Conservation (phyloP, 306 rosid species). For the Citrullus mucosospermus region DNA sequence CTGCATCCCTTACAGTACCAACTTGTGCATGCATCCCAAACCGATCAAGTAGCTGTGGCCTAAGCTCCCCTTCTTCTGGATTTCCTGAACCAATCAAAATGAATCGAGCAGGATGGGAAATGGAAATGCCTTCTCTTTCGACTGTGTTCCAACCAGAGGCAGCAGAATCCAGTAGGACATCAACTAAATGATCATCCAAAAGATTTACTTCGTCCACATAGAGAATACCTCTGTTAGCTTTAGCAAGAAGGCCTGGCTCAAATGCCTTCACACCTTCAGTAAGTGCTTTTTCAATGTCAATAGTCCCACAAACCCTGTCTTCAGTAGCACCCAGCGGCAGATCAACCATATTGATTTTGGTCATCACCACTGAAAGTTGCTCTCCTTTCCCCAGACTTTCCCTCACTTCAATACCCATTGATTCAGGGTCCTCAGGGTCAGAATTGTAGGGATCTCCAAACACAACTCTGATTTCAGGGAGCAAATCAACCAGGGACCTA, state of each 20-base stretch:
- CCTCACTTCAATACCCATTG: constrained; percentile 77
- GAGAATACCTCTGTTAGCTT: constrained; percentile 91
- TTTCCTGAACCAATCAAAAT: constrained; percentile 90
- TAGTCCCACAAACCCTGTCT: constrained; percentile 93
- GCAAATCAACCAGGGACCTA: constrained; percentile 81
- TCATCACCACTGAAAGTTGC: constrained; percentile 35
- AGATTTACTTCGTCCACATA: constrained; percentile 95
- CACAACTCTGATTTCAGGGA: constrained; percentile 77
- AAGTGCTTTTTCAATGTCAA: constrained; percentile 91
- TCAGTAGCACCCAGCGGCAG: constrained; percentile 91
- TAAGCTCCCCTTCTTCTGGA: constrained; percentile 97
- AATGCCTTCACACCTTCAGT: constrained; percentile 94
- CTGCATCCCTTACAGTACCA: constrained; percentile 92
- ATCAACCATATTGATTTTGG: constrained; percentile 95
- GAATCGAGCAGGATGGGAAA: constrained; percentile 89
- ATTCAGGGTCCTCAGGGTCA: constrained; percentile 90
- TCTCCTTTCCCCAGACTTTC: constrained; percentile 59
- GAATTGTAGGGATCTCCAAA: constrained; percentile 86
- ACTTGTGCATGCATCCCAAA: constrained; percentile 99
- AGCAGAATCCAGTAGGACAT: constrained; percentile 86
- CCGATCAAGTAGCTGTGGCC: constrained; percentile 92
- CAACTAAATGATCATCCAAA: constrained; percentile 89
- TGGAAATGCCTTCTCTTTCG: constrained; percentile 93
- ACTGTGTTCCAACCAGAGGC: constrained; percentile 99
- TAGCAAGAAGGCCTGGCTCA: constrained; percentile 88